phyloP scores from a whole-genome alignment of 1,284 basidiomycete genomes.

The Cystobasidium sp. region DNA sequence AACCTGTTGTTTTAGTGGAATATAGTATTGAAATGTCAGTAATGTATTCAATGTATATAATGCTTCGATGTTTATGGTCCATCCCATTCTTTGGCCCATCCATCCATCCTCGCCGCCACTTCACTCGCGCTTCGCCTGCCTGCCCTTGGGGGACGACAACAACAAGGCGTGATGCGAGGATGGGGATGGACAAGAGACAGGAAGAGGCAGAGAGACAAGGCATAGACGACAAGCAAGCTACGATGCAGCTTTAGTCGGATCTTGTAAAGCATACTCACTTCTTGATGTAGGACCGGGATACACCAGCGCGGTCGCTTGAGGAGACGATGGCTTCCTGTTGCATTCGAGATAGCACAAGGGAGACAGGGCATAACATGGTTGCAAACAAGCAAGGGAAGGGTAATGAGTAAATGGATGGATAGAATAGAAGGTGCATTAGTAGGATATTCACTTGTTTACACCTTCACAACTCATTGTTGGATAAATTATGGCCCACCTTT shows the following conservation, averaged over 20 bases:
- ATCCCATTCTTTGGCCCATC: not conserved
- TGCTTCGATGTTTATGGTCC: not conserved
- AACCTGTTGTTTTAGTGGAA: slow-evolving; percentile 17
- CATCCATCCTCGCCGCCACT: not conserved
- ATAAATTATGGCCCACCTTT: slow-evolving; percentile 34
- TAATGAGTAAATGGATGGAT: not conserved
- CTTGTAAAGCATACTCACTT: slow-evolving; percentile 24
- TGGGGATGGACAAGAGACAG: too few relatives aligned
- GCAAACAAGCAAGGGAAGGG: not conserved
- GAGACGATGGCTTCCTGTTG: slow-evolving; percentile 43
- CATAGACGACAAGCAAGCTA: not conserved
- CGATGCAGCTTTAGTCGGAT: slow-evolving; percentile 3
- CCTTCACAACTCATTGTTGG: not conserved
- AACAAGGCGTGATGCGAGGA: not conserved
- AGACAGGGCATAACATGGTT: not conserved
- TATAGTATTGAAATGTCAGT: not conserved
- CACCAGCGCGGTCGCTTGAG: slow-evolving; percentile 29
- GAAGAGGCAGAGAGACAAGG: not conserved
- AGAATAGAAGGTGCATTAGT: not conserved
- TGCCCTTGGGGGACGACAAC: not conserved
- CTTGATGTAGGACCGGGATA: slow-evolving; percentile 39
- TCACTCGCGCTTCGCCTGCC: slow-evolving; percentile 27
- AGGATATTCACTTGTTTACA: not conserved
- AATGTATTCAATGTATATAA: not conserved
- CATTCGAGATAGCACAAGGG: not conserved